phyloP scores from a whole-genome alignment of 2,329 filamentous ascomycete species.

The Aspergillus melleus region DNA sequence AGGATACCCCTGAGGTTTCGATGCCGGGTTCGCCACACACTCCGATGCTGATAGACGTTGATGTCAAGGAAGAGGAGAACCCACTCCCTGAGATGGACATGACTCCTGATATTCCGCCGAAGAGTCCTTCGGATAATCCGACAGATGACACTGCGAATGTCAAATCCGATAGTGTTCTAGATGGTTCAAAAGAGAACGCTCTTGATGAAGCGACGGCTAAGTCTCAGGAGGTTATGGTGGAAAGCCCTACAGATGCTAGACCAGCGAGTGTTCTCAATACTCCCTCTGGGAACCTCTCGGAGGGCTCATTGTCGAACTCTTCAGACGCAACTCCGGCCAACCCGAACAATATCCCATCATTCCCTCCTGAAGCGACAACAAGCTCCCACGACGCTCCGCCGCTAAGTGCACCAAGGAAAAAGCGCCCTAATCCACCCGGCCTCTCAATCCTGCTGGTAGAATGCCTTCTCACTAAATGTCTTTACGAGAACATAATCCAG shows the following conservation, averaged over 20 bases:
- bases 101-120: not conserved
- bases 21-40: not conserved
- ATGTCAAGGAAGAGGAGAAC: not conserved
- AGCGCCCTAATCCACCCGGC: not conserved
- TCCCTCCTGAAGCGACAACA: too few relatives aligned
- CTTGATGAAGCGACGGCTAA: not conserved
- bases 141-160: not conserved
- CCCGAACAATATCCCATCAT: not conserved
- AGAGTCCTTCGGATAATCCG: not conserved
- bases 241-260: too few relatives aligned
- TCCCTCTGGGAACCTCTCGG: too few relatives aligned
- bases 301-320: too few relatives aligned
- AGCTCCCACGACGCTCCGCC: not conserved
- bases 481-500: not conserved
- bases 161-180: not conserved
- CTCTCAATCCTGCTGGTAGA: not conserved
- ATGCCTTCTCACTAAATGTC: not conserved
- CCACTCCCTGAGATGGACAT: not conserved
- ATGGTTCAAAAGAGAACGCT: not conserved
- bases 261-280: too few relatives aligned
- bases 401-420: not conserved
- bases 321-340: too few relatives aligned
- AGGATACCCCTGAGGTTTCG: not conserved
- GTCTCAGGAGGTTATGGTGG: too few relatives aligned
- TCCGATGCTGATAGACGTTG: not conserved